These are phyloP conservation scores for Hygrocybe coccinea DNA, from an alignment of 768 basidiomycete genomes.

Conservation along the genomic window DNA sequence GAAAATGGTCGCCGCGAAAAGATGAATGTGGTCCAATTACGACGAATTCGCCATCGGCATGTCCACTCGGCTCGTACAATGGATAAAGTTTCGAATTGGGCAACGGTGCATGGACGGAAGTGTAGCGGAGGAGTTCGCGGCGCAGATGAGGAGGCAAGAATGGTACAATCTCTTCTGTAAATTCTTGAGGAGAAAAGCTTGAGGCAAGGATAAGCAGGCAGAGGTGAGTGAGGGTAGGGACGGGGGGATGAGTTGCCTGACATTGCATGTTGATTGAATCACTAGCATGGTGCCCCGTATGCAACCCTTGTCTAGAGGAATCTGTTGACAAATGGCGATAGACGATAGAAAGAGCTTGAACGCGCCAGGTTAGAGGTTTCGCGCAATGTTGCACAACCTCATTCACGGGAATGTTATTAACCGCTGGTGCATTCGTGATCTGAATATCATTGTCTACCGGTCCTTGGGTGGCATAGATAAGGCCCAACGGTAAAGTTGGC, in stretches of 20 bases:
- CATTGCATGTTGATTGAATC: too few species aligned
- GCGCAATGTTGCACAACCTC: slow-evolving; percentile 15
- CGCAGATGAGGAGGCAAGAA: slow-evolving; percentile 57
- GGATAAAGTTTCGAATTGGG: slow-evolving; percentile 44
- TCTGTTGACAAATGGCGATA: slow-evolving; percentile 35
- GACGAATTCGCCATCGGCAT: slow-evolving; percentile 60
- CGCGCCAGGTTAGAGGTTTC: slow-evolving; percentile 45
- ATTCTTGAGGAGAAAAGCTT: slow-evolving; percentile 42
- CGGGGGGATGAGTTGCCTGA: slow-evolving; percentile 13
- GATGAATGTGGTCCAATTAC: slow-evolving; percentile 52
- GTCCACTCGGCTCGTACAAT: slow-evolving; percentile 46
- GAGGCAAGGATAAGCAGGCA: slow-evolving; percentile 53
- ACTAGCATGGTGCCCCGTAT: too few species aligned
- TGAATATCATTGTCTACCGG: too few species aligned
- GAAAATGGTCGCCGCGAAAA: slow-evolving; percentile 43
- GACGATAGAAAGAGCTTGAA: slow-evolving; percentile 50
- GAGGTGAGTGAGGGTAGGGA: slow-evolving; percentile 49
- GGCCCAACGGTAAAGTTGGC: slow-evolving; percentile 51
- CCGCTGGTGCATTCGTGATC: slow-evolving; percentile 59
- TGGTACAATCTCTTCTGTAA: slow-evolving; percentile 42
- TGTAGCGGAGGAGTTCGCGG: slow-evolving; percentile 52
- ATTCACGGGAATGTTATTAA: slow-evolving; percentile 40
- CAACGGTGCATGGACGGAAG: slow-evolving; percentile 55
- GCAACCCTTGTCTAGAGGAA: too few species aligned
- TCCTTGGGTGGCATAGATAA: too few species aligned